phyloP scores from a whole-genome alignment of 2,329 filamentous ascomycete species.

The Mollisiaceae sp. region DNA sequence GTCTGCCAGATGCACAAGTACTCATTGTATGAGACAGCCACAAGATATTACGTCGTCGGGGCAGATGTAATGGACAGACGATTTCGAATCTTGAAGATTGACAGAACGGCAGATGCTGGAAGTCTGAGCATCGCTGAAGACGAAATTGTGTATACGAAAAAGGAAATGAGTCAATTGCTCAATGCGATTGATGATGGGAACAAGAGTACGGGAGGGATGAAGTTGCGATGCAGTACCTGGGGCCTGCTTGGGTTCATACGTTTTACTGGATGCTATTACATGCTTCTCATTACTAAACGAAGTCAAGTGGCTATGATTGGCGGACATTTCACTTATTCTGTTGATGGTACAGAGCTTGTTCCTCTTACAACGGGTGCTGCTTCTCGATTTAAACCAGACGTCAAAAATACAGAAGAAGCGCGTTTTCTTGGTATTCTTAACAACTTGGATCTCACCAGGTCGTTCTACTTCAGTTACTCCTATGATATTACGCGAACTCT shows the following conservation, averaged over 20 bases:
- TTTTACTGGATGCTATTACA: conserved; percentile 96
- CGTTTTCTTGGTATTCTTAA: conserved; percentile 88
- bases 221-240: conserved; percentile 89
- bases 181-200: conserved; percentile 96
- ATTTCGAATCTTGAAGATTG: conserved; percentile 93
- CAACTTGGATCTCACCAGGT: conserved; percentile 86
- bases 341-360: conserved; percentile 91
- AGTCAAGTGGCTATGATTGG: conserved; percentile 96
- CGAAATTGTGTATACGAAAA: conserved; percentile 90
- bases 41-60: conserved; percentile 91
- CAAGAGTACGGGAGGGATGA: conserved; percentile 86
- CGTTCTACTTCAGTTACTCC: conserved; percentile 98
- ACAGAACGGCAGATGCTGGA: conserved; percentile 79
- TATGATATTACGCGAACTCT: conserved; percentile 94
- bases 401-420: conserved; percentile 82
- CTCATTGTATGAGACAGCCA: conserved; percentile 94
- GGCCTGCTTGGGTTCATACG: conserved; percentile 93
- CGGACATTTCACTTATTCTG: conserved; percentile 93
- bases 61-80: conserved; percentile 87
- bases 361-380: conserved; percentile 76
- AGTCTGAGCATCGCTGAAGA: conserved; percentile 89
- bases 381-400: conserved; percentile 75
- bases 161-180: conserved; percentile 91
- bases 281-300: conserved; percentile 95
- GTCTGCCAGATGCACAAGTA: conserved; percentile 86